These are phyloP conservation scores for Hydnomerulius pinastri DNA, from an alignment of 768 basidiomycete genomes.

Conservation along the genomic window DNA sequence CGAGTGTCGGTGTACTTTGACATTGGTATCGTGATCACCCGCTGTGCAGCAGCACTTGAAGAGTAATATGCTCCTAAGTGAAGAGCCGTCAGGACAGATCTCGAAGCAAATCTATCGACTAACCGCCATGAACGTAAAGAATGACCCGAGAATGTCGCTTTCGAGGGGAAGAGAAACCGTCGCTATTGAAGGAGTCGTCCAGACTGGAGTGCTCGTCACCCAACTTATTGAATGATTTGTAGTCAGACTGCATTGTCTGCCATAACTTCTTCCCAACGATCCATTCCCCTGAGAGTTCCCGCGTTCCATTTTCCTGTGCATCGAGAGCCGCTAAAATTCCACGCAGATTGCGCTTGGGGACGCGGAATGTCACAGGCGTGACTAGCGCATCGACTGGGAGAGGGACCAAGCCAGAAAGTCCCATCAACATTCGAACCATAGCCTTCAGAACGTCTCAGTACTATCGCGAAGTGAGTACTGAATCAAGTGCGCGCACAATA, in stretches of 20 bases:
- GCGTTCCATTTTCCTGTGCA: slow-evolving; percentile 66
- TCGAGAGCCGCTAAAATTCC: slow-evolving; percentile 83
- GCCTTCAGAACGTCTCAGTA: slow-evolving; percentile 32
- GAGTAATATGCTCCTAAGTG: slow-evolving; percentile 87
- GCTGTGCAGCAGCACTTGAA: slow-evolving; percentile 88
- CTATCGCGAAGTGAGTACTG: neutral
- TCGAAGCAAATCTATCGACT: slow-evolving; percentile 21
- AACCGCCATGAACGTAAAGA: slow-evolving; percentile 93
- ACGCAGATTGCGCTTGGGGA: slow-evolving; percentile 67
- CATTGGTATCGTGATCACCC: slow-evolving; percentile 86
- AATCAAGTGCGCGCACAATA: slow-evolving; percentile 54
- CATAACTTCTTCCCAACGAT: slow-evolving; percentile 92
- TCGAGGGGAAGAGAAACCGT: slow-evolving; percentile 13
- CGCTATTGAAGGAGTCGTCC: slow-evolving; percentile 20
- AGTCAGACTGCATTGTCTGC: slow-evolving; percentile 82
- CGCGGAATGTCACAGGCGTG: slow-evolving; percentile 90
- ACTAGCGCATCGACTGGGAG: slow-evolving; percentile 91
- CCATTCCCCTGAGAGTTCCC: slow-evolving; percentile 95
- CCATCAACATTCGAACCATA: slow-evolving; percentile 64
- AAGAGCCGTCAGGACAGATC: slow-evolving; percentile 2
- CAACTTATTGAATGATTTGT: slow-evolving; percentile 51
- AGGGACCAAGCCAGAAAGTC: slow-evolving; percentile 79
- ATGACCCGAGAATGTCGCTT: slow-evolving; percentile 75
- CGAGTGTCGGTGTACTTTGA: slow-evolving; percentile 88
- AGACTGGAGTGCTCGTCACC: slow-evolving; percentile 18